phyloP scores from a whole-genome alignment of 73 alveolate genomes.

The Paramecium tetraurelia region DNA sequence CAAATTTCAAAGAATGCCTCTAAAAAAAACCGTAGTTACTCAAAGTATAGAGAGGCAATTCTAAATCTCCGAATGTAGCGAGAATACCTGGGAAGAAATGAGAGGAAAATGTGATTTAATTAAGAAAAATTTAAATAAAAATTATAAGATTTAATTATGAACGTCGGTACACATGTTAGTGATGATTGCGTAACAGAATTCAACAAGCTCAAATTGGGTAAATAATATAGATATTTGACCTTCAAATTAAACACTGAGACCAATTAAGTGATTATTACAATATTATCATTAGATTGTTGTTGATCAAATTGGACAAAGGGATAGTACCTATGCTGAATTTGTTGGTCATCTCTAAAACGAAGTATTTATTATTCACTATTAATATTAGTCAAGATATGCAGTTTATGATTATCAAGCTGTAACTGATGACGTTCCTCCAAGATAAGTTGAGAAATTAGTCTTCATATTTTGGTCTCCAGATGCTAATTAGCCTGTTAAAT shows the following conservation, averaged over 20 bases:
- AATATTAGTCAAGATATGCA: slow-evolving; percentile 24
- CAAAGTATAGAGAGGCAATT: neutral
- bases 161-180: slow-evolving; percentile 4
- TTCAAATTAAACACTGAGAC: neutral
- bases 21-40: neutral
- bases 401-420: slow-evolving; percentile 12
- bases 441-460: slow-evolving; percentile 1
- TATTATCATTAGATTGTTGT: neutral
- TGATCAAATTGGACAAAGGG: slow-evolving; percentile 10
- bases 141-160: slow-evolving; percentile 3
- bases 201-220: neutral
- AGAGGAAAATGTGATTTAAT: neutral
- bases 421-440: slow-evolving; percentile 45
- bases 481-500: neutral
- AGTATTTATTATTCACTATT: neutral
- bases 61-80: neutral
- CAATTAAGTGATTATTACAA: neutral
- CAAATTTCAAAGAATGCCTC: neutral
- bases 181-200: slow-evolving; percentile 32
- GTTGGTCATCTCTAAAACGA: neutral
- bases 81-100: neutral
- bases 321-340: slow-evolving; percentile 5
- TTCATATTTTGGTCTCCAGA: slow-evolving; percentile 48
- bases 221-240: slow-evolving; percentile 8
- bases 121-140: neutral